Base-by-base conservation (phyloP, 805 yeast genomes). In the Ogataea glucozyma region DNA sequence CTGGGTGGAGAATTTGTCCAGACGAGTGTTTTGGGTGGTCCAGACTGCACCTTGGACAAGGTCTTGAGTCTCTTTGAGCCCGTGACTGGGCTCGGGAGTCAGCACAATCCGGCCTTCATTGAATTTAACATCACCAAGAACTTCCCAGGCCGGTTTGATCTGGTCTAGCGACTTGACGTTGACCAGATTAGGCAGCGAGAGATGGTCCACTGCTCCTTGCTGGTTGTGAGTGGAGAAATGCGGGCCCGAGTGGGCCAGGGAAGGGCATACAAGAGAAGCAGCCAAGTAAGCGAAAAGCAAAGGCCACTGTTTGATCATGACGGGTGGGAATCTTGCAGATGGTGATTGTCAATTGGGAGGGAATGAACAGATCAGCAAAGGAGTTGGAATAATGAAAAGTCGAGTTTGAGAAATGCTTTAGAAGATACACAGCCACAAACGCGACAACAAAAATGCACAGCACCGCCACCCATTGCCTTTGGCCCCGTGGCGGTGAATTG, bases 61-160 rank as follows among this genome's bases (percentile, higher is more conserved):
- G 12, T 63, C 50, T 6, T 44, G 45, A 16, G 61, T 57, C 14
- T 44, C 41, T 19, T 52, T 56, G 8, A 61, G 45, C 1, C 58
- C 48, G 9, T 57, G 52, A 4, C 20, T 17, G 2, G 67, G 64
- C 16, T 58, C 61, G 4, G 81, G 79, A 1, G 83, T 78, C 40
- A 78, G 48, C 7, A 79, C 54, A 12, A 80, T 52, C 38, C 88
- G 67, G 4, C 86, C 86, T 38, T 74, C 76, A 26, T 69, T 68
- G 27, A 78, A 64, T 5, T 46, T 48, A 6, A 76, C 64, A 29
- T 61, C 58, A 2, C 70, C 80, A 20, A 47, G 47, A 8, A 64
- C 49, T 6, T 56, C 55, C 78, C 82, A 80, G 39, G 57, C 66
- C n/a, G 64, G 64, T 56, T 31, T 84, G 81, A 63, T 21, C 21